A percentile compares a stretch with the other conserved stretches of the same genome.
phyloP scores from a whole-genome alignment of 2,329 filamentous ascomycete genomes.

The Bipolaris zeicola region DNA sequence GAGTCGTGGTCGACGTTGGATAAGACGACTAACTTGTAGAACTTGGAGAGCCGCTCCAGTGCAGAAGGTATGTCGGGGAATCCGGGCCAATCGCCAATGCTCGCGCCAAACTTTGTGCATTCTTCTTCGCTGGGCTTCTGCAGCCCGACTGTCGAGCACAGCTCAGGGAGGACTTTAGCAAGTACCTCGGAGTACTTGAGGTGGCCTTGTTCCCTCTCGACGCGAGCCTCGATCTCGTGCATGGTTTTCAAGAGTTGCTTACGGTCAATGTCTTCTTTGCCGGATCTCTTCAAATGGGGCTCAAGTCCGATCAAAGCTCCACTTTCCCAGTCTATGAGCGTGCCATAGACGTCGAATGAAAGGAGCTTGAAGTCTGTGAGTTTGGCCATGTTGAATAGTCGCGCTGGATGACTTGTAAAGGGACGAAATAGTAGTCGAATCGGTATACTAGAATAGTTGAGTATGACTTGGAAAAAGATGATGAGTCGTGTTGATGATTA shows the following conservation, averaged over 20 bases:
- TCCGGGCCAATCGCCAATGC: conserved; percentile 60
- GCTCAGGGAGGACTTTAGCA: conserved; percentile 53
- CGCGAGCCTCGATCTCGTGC: conserved; percentile 55
- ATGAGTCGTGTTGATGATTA: background rate
- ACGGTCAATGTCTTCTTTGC: conserved; percentile 28
- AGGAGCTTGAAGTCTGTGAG: conserved; percentile 58
- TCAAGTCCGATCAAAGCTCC: conserved; percentile 64
- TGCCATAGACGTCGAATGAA: conserved; percentile 81
- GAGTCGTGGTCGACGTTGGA: conserved; percentile 64
- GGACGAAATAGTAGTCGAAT: background rate
- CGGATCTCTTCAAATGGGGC: conserved; percentile 52
- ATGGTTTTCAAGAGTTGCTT: conserved; percentile 47
- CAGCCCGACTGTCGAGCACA: conserved; percentile 55
- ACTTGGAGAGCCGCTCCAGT: conserved; percentile 55
- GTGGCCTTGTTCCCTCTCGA: conserved; percentile 61
- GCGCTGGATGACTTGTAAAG: background rate
- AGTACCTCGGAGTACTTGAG: conserved; percentile 67
- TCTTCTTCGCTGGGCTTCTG: conserved; percentile 47
- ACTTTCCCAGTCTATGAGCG: conserved; percentile 78
- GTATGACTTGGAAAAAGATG: background rate
- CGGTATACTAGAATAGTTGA: background rate
- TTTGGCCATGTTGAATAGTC: conserved; percentile 32
- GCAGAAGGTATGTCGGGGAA: conserved; percentile 64
- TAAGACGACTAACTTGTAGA: conserved; percentile 65
- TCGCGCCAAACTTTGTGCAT: conserved; percentile 57